Conservation (phyloP, 129 eudicot species). For the Arctium minus region DNA sequence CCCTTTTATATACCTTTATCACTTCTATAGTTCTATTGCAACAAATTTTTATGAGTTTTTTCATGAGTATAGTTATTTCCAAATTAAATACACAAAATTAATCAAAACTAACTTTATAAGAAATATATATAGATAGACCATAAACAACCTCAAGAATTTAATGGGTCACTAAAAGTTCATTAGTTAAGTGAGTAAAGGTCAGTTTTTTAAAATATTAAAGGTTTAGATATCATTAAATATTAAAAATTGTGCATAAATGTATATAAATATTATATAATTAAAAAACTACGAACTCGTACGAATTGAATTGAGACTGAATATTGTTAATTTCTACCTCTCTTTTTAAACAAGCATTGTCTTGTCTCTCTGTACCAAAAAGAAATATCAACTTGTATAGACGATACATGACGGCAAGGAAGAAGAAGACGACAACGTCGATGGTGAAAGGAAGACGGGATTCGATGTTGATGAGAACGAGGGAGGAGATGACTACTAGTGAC, state of each 20-base stretch:
- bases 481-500: background rate
- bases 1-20: no score
- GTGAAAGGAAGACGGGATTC: background rate
- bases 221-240: no score
- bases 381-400: background rate
- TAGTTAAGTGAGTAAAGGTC: background rate
- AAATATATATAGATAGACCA: background rate
- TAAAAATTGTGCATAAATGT: no score
- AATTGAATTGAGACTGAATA: background rate
- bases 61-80: background rate
- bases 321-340: no score
- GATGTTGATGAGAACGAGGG: background rate
- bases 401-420: background rate
- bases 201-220: background rate
- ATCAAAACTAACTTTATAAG: no score
- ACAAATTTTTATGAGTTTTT: no score
- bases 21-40: no score
- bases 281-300: no score
- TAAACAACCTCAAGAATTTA: background rate
- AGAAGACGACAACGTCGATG: background rate
- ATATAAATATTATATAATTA: no score
- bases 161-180: background rate
- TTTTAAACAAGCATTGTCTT: no score
- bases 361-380: no score
- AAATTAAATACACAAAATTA: no score